Evolutionary conservation across 805 yeast species (phyloP), one percentile per base, ranked within the genome.

Genomic region (Brettanomyces bruxellensis): DNA sequence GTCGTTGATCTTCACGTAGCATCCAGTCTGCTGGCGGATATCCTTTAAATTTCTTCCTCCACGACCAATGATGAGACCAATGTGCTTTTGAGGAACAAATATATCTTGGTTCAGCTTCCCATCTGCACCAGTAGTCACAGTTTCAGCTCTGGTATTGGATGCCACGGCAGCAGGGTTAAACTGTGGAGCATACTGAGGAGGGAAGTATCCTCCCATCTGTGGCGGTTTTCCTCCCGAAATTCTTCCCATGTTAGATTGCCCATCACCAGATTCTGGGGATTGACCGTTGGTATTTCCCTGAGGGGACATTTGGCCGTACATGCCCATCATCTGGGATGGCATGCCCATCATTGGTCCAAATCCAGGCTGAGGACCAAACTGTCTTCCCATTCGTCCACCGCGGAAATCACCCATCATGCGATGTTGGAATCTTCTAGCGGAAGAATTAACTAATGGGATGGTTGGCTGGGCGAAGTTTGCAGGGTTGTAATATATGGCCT

Each of bases 31-130:
- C 49, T 80, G 81, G 51, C 91, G 75, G 43, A 88, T 81, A 51
- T 84, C 87, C 56, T 81, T 83, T 48, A 88, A 82, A 54, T 82
- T 84, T 56, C 83, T 79, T 18, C 96, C 96, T 32, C 88, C 87
- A 63, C 81, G 86, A 1, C 96, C 96, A 49, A 88, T 88, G 25
- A 88, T 81, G 37, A 86, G 77, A 1, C 96, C 96, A 37, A 88
- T 89, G 62, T 75, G 83, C 35, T 78, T 77, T 58, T 82, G 81
- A 24, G 95, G 89, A 40, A 88, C 87, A 53, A 68, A 81, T 3
- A 87, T 71, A 49, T 83, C 90, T 62, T 85, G 86, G 46, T 79
- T 74, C 45, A 75, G 71, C 55, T 76, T 75, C 55, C 75, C 85
- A 38, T 75, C 60, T 14, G 53, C 45, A 8, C 52, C 54, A 11